These are phyloP conservation scores for Trypanosoma boissoni DNA, from an alignment of 208 protist species.

Conservation along the genomic window DNA sequence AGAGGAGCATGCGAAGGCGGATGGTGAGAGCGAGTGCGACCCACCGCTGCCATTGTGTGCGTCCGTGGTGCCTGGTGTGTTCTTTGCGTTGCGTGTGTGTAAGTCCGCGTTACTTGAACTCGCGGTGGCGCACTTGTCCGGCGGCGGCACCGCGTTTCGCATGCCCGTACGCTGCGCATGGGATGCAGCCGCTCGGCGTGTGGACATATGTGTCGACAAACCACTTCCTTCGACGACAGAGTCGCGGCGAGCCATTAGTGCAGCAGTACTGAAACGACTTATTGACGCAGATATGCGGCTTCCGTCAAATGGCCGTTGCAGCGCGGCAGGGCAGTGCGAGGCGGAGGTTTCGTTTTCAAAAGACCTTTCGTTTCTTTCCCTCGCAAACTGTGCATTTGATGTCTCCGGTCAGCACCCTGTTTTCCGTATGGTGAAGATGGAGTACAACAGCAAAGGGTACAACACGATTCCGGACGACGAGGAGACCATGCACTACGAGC, in stretches of 20 bases:
- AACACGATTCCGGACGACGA: slow-evolving; percentile 25
- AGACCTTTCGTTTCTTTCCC: slow-evolving; percentile 11
- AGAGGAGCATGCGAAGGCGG: neutral
- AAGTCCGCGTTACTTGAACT: slow-evolving; percentile 27
- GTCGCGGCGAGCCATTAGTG: slow-evolving; percentile 25
- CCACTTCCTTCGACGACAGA: slow-evolving; percentile 16
- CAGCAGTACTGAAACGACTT: slow-evolving; percentile 21
- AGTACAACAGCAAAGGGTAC: slow-evolving; percentile 56
- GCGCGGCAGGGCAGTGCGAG: slow-evolving; percentile 12
- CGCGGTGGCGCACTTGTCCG: slow-evolving; percentile 22
- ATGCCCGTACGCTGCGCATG: slow-evolving; percentile 20
- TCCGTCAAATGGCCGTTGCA: slow-evolving; percentile 24
- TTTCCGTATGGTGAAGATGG: slow-evolving; percentile 70
- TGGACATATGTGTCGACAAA: slow-evolving; percentile 26
- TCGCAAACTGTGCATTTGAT: slow-evolving; percentile 23
- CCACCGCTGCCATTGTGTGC: neutral
- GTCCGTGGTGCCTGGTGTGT: slow-evolving; percentile 4
- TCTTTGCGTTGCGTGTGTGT: slow-evolving; percentile 19
- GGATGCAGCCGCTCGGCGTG: slow-evolving; percentile 1
- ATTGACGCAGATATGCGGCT: slow-evolving; percentile 24
- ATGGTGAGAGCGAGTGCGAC: neutral
- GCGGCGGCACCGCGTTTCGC: slow-evolving; percentile 11
- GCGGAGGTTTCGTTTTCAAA: slow-evolving; percentile 21
- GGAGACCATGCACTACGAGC: slow-evolving; percentile 34
- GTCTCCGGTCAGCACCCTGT: slow-evolving; percentile 22